These are phyloP conservation scores for Solanum clarkiae DNA, from an alignment of 257 asterid genomes.

Conservation along the genomic window DNA sequence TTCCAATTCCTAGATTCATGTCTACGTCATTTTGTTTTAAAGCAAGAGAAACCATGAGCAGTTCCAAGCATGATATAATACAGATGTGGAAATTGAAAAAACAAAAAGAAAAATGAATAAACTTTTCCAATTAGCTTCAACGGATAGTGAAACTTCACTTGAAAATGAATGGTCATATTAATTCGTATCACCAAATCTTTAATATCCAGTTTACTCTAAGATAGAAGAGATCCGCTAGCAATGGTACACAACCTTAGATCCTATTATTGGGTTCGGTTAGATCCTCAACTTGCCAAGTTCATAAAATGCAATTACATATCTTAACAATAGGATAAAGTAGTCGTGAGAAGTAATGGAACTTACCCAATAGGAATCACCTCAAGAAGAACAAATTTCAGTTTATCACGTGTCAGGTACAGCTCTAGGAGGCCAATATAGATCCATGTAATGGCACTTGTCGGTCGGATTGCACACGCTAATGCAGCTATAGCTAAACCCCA, in stretches of 20 bases:
- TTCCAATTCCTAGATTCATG: not conserved
- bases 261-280: not conserved
- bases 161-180: not conserved
- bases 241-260: not conserved
- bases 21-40: not conserved
- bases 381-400: slow-evolving; percentile 44
- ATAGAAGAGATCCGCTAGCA: not conserved
- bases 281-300: not conserved
- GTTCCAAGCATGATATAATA: not conserved
- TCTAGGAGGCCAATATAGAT: slow-evolving; percentile 67
- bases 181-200: not conserved
- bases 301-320: not conserved
- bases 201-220: not conserved
- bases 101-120: not conserved
- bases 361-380: slow-evolving; percentile 85
- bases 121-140: not conserved
- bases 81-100: not conserved
- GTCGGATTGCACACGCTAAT: slow-evolving; percentile 81
- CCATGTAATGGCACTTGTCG: slow-evolving; percentile 96
- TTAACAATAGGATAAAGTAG: not conserved
- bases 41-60: not conserved
- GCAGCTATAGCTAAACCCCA: slow-evolving; percentile 68
- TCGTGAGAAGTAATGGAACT: slow-evolving; percentile 11
- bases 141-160: not conserved
- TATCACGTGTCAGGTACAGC: slow-evolving; percentile 34